Evolutionary conservation across 2,329 filamentous ascomycete genomes (phyloP), one percentile per base, ranked within the genome.

Genomic region (Neophaeococcomyces mojaviensis): DNA sequence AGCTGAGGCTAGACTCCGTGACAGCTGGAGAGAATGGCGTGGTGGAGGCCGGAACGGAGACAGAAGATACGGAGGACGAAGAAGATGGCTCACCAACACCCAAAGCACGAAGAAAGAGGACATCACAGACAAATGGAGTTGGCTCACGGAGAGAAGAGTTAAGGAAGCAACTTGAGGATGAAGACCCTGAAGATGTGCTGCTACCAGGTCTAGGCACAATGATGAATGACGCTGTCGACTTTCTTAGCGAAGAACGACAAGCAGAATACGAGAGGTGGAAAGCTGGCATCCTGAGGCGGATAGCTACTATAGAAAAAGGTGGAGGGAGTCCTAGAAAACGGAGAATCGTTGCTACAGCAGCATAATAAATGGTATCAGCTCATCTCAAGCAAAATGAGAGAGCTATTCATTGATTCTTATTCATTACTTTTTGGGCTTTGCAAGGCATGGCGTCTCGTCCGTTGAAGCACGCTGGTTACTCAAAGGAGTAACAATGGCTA

Each of bases 211-310:
- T 73, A 20, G 68, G 68, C 3, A 73, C 70, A 0, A 73, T 73
- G 70, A 71, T 73, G 68, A 69, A 72, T 49, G 64, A 68, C 54
- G 61, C 64, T 3, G 58, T 72, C 10, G 68, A 73, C 56, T 72
- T 65, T 59, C 46, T 71, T 53, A 71, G 67, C 53, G 66, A 69
- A 19, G 64, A 71, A 30, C 64, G 63, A 3, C 60, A 55, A 39
- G 62, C 62, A 46, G 65, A 68, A n/a, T 72, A 64, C 51, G 33
- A 60, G 3, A 55, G 60, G 19, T 73, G 70, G 70, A 70, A 68
- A 57, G 61, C 61, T 13, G 59, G 60, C 36, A 65, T 71, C 3
- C 53, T 72, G 56, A 52, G 58, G 19, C 59, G 61, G 41, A 63
- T 71, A 40, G 56, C 59, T 41, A 53, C 57, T 46, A 55, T 64